phyloP scores from a whole-genome alignment of 129 eudicot genomes.

The sunflower (Helianthus annuus) region DNA sequence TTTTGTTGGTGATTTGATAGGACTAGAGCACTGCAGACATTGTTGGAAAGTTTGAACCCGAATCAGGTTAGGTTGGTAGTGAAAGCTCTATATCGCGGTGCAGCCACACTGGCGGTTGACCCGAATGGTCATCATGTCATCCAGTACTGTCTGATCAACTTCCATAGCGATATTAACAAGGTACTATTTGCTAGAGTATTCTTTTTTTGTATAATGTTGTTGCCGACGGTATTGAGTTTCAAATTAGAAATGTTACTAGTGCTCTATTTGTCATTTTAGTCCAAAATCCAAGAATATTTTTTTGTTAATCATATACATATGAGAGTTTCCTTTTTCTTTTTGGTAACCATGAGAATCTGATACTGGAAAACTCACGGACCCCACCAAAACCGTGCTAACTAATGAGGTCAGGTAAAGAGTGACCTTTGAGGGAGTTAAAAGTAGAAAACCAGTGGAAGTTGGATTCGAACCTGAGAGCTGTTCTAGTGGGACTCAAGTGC shows the following conservation, averaged over 20 bases:
- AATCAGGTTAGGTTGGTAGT: conserved; percentile 42
- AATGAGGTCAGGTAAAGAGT: too few relatives aligned
- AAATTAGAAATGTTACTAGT: not conserved
- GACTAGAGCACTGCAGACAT: conserved; percentile 50
- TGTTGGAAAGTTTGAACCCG: conserved; percentile 57
- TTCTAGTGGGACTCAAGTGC: not conserved
- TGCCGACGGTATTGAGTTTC: not conserved
- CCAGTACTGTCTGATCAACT: conserved; percentile 52
- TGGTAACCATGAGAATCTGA: not conserved
- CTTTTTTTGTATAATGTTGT: conserved; percentile 14
- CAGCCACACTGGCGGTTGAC: conserved; percentile 49
- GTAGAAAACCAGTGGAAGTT: too few relatives aligned
- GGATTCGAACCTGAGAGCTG: too few relatives aligned
- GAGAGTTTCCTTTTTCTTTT: not conserved
- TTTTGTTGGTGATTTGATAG: conserved; percentile 35
- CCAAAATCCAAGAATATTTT: too few relatives aligned
- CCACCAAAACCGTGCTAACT: too few relatives aligned
- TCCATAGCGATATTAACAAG: conserved; percentile 50
- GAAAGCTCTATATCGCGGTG: conserved; percentile 52
- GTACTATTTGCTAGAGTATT: conserved; percentile 24
- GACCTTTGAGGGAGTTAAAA: too few relatives aligned
- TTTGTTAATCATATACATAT: not conserved
- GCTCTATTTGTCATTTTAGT: not conserved
- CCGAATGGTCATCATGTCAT: conserved; percentile 70
- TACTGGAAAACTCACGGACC: too few relatives aligned